A percentile compares a stretch with the other conserved stretches of the same genome.
Evolutionary conservation across 768 basidiomycete genomes (phyloP).

Genomic region (Dentipellis fragilis): DNA sequence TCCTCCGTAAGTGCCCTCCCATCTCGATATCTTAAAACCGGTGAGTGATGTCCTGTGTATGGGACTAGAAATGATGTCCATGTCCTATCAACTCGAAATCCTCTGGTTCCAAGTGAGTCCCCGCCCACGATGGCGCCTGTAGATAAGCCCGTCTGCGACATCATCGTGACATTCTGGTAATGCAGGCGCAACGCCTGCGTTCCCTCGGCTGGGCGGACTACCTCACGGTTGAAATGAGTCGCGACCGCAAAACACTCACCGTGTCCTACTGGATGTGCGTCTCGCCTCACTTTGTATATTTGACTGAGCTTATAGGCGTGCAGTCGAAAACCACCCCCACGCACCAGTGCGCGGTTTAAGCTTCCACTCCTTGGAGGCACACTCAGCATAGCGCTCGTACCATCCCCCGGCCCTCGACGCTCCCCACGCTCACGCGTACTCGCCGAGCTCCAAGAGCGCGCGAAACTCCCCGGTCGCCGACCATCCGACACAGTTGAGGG

Average conservation of each 20-base stretch:
- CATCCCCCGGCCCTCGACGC: slow-evolving; percentile 41
- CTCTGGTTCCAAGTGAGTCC: slow-evolving; percentile 60
- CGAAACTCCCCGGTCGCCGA: slow-evolving; percentile 41
- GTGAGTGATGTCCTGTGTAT: slow-evolving; percentile 3
- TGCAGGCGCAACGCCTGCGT: slow-evolving; percentile 61
- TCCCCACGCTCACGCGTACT: slow-evolving; percentile 44
- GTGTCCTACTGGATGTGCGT: slow-evolving; percentile 84
- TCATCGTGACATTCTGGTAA: not conserved
- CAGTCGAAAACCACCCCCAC: slow-evolving; percentile 27
- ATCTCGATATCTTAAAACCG: not conserved
- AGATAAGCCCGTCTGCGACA: not conserved
- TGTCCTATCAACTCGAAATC: slow-evolving; percentile 89
- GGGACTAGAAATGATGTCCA: slow-evolving; percentile 71
- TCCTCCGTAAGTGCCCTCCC: slow-evolving; percentile 57
- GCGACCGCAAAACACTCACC: slow-evolving; percentile 55
- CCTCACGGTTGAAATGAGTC: slow-evolving; percentile 59
- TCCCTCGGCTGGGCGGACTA: slow-evolving; percentile 83
- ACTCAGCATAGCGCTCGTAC: slow-evolving; percentile 61
- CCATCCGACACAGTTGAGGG: slow-evolving; percentile 74
- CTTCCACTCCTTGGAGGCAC: slow-evolving; percentile 61
- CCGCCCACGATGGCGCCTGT: not conserved
- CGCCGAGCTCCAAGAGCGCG: slow-evolving; percentile 50
- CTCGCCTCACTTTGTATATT: not conserved
- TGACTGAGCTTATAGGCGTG: slow-evolving; percentile 11
- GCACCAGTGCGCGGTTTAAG: slow-evolving; percentile 29